These are phyloP conservation scores for Wolfiporia cocos DNA, from an alignment of 1,284 basidiomycete genomes.

Conservation along the genomic window DNA sequence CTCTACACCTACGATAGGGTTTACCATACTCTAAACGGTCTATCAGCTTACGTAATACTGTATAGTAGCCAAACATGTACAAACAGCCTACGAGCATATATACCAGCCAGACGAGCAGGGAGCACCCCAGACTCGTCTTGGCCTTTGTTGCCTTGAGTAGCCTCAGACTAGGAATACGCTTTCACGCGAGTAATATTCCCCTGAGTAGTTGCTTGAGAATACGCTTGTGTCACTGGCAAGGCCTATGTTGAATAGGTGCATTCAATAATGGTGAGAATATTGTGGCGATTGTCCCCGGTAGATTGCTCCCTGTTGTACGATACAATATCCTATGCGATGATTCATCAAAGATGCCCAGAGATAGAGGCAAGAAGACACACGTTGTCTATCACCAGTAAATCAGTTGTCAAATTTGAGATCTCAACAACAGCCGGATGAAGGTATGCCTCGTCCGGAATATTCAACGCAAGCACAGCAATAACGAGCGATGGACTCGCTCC, in stretches of 20 bases:
- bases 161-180: too few species aligned
- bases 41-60: too few species aligned
- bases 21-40: too few species aligned
- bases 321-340: constrained; percentile 19
- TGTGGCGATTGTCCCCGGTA: constrained; percentile 18
- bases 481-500: constrained; percentile 26
- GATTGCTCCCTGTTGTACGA: constrained; percentile 21
- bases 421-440: constrained; percentile 23
- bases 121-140: too few species aligned
- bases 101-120: too few species aligned
- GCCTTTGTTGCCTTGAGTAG: too few species aligned
- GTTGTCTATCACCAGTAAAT: constrained; percentile 15
- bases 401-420: constrained; percentile 14
- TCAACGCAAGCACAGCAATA: constrained; percentile 23
- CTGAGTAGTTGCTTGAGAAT: too few species aligned
- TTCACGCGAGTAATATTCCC: too few species aligned
- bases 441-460: constrained; percentile 25
- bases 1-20: too few species aligned
- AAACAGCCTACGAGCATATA: too few species aligned
- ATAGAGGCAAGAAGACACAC: constrained; percentile 24
- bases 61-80: too few species aligned
- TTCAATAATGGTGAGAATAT: constrained; percentile 13
- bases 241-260: constrained; percentile 9
- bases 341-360: constrained; percentile 13
- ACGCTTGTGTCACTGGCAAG: too few species aligned